phyloP scores from a whole-genome alignment of 2,329 filamentous ascomycete genomes.

The Claviceps sp. region DNA sequence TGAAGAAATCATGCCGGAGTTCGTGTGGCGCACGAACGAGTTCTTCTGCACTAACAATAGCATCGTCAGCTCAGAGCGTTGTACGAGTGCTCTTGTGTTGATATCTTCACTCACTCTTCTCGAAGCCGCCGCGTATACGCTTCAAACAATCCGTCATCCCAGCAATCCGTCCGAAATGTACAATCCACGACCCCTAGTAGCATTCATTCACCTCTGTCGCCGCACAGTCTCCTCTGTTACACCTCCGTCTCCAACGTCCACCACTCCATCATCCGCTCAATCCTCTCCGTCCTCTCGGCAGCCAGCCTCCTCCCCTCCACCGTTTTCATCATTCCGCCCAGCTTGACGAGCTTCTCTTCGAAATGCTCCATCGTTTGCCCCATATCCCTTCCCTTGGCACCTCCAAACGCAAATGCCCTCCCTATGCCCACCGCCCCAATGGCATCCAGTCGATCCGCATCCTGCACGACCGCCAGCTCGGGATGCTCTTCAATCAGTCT shows the following conservation, averaged over 20 bases:
- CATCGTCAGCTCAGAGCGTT: too few species aligned
- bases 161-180: too few species aligned
- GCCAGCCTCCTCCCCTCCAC: conserved; percentile 39
- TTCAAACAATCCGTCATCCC: too few species aligned
- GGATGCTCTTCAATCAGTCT: conserved; percentile 51
- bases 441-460: conserved; percentile 85
- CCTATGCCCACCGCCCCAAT: conserved; percentile 78
- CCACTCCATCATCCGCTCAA: conserved; percentile 42
- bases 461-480: conserved; percentile 62
- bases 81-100: too few species aligned
- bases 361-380: conserved; percentile 60
- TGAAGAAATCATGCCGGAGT: too few species aligned
- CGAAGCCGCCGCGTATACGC: too few species aligned
- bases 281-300: conserved; percentile 35
- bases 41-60: too few species aligned
- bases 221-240: not conserved
- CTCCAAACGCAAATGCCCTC: conserved; percentile 51
- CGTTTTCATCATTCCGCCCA: conserved; percentile 55
- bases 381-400: conserved; percentile 46
- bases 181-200: too few species aligned
- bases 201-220: too few species aligned
- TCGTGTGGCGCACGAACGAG: too few species aligned
- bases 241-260: conserved; percentile 38
- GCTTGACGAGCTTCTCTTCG: conserved; percentile 55
- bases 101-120: too few species aligned